These are phyloP conservation scores for Prunus mira DNA, from an alignment of 306 rosid species.

Conservation along the genomic window DNA sequence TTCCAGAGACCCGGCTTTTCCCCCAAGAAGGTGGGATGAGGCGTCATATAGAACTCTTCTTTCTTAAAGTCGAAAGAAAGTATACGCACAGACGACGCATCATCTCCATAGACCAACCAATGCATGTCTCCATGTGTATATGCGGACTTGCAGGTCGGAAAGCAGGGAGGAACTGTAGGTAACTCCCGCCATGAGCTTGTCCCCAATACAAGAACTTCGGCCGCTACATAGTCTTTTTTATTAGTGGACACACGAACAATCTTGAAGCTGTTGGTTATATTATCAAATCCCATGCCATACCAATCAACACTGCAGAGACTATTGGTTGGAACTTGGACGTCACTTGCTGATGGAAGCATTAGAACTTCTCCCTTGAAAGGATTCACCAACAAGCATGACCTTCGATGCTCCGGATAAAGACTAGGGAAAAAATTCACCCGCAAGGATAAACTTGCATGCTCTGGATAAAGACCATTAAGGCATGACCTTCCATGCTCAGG, in stretches of 20 bases:
- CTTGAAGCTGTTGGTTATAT: background rate
- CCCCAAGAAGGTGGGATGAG: background rate
- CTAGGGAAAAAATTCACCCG: too few species aligned
- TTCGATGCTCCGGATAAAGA: too few species aligned
- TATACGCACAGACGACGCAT: background rate
- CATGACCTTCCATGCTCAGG: background rate
- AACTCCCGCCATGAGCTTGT: background rate
- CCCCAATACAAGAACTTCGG: background rate
- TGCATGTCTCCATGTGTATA: background rate
- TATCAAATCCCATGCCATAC: conserved; percentile 1
- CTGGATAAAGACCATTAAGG: too few species aligned
- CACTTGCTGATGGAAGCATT: too few species aligned
- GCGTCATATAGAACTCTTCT: background rate
- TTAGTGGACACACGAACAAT: background rate
- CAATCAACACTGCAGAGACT: background rate
- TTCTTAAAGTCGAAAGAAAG: background rate
- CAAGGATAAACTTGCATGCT: too few species aligned
- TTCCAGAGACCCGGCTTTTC: too few species aligned
- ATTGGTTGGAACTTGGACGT: too few species aligned
- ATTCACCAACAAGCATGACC: background rate
- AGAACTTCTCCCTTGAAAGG: too few species aligned
- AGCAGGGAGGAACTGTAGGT: background rate
- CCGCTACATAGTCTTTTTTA: background rate
- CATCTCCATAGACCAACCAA: background rate
- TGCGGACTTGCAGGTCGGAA: background rate